A percentile compares a stretch with the other conserved stretches of the same genome.
Conservation (phyloP, 192 early-diverging fungal species). For the Linnemannia schmuckeri region DNA sequence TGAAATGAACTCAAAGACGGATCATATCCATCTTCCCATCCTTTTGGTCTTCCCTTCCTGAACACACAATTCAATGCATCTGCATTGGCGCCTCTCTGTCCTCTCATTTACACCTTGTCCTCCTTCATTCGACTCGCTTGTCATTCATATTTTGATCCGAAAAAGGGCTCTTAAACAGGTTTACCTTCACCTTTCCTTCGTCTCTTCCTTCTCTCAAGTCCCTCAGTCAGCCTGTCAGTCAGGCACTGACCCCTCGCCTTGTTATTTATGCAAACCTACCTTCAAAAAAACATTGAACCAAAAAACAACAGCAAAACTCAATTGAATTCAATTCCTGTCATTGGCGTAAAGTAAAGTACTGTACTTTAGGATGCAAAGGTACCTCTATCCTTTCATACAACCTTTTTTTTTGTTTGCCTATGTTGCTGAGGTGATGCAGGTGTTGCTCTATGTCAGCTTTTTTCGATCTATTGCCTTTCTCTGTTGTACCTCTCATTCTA, state of each 20-base stretch:
- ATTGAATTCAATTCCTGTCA: neutral
- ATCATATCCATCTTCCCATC: neutral
- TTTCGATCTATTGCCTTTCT: neutral
- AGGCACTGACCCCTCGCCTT: neutral
- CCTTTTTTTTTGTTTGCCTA: neutral
- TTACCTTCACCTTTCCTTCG: neutral
- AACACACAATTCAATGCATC: neutral
- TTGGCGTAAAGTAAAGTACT: neutral
- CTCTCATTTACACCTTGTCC: neutral
- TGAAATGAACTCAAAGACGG: neutral
- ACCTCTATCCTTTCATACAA: constrained; percentile 1
- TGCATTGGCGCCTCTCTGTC: constrained; percentile 1
- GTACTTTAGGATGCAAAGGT: neutral
- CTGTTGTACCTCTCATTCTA: neutral
- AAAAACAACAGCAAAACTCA: neutral
- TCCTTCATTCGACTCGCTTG: neutral
- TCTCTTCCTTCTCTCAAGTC: neutral
- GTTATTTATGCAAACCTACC: neutral
- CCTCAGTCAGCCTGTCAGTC: neutral
- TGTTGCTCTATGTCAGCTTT: no score
- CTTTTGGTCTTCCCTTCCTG: neutral
- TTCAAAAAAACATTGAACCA: neutral
- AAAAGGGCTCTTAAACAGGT: no score
- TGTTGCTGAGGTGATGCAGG: neutral
- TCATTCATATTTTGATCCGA: neutral